Base-by-base conservation (phyloP, 306 rosid species). In the Quercus mongolica region DNA sequence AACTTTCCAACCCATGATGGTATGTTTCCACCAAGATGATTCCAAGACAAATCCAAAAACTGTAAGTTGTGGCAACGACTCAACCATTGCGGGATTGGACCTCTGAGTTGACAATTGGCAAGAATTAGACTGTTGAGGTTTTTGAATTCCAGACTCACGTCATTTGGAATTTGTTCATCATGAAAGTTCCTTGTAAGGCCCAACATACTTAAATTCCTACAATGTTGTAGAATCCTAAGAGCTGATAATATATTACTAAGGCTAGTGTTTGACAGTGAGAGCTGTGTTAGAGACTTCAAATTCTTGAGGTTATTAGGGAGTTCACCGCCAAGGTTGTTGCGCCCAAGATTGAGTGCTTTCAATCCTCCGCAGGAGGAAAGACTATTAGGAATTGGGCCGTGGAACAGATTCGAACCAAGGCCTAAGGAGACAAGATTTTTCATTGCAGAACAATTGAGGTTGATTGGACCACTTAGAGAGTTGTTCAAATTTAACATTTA, bases 31-130 rank as follows among this genome's bases (percentile, higher is more conserved):
- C n/a, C 38, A 30, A 90, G 76, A 70, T 38, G 73, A 82, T 88
- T 90, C 86, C 85, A 76, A 3, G 94, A 86, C 21, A 84, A 56
- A 72, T 90, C 87, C 79, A 87, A 33, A 31, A 84, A 19, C 79
- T 84, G 80, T 86, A 90, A 62, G 58, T 10, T 78, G 41, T 41
- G 74, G 75, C 87, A 75, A 19, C 74, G 35, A 4, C 85, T 79
- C 75, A 89, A 73, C 87, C 93, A 90, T 23, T 49, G 58, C 10
- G 91, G 91, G 46, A 90, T 71, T 70, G 80, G 54, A n/a, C 93
- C 90, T 28, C 19, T 84, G 74, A 90, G 84, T n/a, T 56, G 44
- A 74, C 74, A 78, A 56, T 82, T 84, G 21, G 74, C 86, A 15
- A 87, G 20, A 9, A 74, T 2, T 31, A 82, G 75, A 76, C 79